phyloP scores from a whole-genome alignment of 768 basidiomycete genomes.

The Nidularia pulvinata region DNA sequence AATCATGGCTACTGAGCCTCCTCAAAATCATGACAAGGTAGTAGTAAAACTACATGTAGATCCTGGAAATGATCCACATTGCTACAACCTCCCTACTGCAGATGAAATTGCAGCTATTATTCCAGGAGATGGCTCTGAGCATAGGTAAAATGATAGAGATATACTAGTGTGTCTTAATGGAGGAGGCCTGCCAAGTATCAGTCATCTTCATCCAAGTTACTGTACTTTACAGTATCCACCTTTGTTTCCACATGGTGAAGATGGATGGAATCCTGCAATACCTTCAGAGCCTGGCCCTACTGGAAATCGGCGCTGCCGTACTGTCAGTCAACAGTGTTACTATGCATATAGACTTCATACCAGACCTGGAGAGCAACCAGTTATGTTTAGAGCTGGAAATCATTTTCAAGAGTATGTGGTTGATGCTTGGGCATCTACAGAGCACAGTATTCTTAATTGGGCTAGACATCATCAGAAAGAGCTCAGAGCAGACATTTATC shows the following conservation, averaged over 20 bases:
- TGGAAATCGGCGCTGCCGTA: not conserved
- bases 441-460: conserved; percentile 32
- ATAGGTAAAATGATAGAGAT: conserved; percentile 7
- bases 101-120: conserved; percentile 34
- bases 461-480: conserved; percentile 23
- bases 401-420: conserved; percentile 39
- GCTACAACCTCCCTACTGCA: conserved; percentile 42
- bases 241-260: conserved; percentile 16
- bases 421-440: conserved; percentile 27
- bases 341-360: conserved; percentile 28
- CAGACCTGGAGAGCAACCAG: conserved; percentile 15
- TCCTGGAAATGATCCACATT: conserved; percentile 7
- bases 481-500: conserved; percentile 27
- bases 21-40: not conserved
- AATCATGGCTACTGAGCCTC: not conserved
- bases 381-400: conserved; percentile 27
- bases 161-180: conserved; percentile 10
- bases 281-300: not conserved
- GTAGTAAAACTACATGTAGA: not conserved
- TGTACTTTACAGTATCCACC: conserved; percentile 16
- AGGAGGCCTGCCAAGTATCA: conserved; percentile 12
- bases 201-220: conserved; percentile 16
- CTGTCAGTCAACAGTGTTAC: conserved; percentile 21
- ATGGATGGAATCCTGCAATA: conserved; percentile 16
- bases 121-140: not conserved